These are phyloP conservation scores for Escovopsis sp. DNA, from an alignment of 2,329 filamentous ascomycete genomes.

Conservation along the genomic window DNA sequence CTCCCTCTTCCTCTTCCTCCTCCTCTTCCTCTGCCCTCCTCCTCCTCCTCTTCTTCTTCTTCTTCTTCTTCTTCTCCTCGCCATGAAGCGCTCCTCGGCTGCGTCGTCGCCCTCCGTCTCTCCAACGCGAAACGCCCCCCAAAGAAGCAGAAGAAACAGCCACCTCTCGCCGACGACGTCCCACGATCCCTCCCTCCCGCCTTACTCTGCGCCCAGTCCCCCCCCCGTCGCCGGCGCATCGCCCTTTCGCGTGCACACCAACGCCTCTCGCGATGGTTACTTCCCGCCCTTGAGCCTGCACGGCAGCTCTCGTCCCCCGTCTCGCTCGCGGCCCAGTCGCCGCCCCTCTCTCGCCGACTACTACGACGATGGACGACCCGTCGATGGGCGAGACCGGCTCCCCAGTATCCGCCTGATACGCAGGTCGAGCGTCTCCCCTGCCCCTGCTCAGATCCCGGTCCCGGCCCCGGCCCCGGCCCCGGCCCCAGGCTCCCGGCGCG, in stretches of 20 bases:
- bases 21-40: too few relatives aligned
- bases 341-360: background rate
- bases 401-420: slow-evolving; percentile 13
- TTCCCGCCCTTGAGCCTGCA: slow-evolving; percentile 2
- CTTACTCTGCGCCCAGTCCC: background rate
- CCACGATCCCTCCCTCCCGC: background rate
- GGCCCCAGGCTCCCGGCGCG: background rate
- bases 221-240: background rate
- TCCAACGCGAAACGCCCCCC: too few relatives aligned
- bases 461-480: background rate
- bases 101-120: background rate
- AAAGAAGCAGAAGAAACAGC: background rate
- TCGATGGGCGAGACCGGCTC: slow-evolving; percentile 4
- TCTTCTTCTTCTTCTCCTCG: background rate
- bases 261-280: slow-evolving; percentile 4
- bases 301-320: background rate
- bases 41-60: background rate
- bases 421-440: slow-evolving; percentile 3
- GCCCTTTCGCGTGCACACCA: slow-evolving; percentile 2
- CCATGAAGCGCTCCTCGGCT: background rate
- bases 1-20: too few relatives aligned
- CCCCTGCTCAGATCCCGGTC: background rate
- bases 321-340: background rate
- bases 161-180: background rate
- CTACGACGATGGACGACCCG: slow-evolving; percentile 1